Percentiles rank a stretch among this genome's conserved stretches.
Evolutionary conservation across 106 monocot genomes (phyloP).

Genomic region (Chionographis japonica): DNA sequence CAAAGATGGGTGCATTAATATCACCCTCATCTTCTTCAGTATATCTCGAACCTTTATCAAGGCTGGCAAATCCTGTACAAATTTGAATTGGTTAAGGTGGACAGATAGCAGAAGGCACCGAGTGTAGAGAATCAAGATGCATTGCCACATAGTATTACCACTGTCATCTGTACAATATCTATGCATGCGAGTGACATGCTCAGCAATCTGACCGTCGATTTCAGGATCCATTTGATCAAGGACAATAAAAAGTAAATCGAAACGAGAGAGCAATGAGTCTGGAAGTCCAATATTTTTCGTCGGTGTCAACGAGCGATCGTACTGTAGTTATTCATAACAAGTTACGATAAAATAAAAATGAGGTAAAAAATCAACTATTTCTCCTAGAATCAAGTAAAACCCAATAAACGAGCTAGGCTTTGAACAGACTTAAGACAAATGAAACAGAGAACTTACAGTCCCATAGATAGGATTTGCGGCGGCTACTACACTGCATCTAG

Average conservation of each 20-base stretch:
- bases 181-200: constrained; percentile 95
- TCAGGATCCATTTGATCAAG: constrained; percentile 99
- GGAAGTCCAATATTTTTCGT: constrained; percentile 99
- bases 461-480: constrained; percentile 99
- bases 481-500: constrained; percentile 97
- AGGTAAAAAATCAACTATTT: not conserved
- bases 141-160: constrained; percentile 22
- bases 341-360: constrained; percentile 4
- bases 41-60: constrained; percentile 65
- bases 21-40: constrained; percentile 91
- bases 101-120: constrained; percentile 2
- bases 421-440: too few relatives aligned
- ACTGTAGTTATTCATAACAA: constrained; percentile 40
- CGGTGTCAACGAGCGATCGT: constrained; percentile 94
- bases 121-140: not conserved
- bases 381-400: too few relatives aligned
- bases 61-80: constrained; percentile 33
- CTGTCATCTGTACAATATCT: constrained; percentile 83
- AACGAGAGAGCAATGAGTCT: constrained; percentile 97
- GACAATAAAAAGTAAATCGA: constrained; percentile 96
- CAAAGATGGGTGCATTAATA: constrained; percentile 68
- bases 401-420: too few relatives aligned
- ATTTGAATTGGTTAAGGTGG: not conserved
- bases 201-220: constrained; percentile 85
- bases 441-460: constrained; percentile 53